These are phyloP conservation scores for Pilasporangium apinafurcum DNA, from an alignment of 352 stramenopile genomes.

Conservation along the genomic window DNA sequence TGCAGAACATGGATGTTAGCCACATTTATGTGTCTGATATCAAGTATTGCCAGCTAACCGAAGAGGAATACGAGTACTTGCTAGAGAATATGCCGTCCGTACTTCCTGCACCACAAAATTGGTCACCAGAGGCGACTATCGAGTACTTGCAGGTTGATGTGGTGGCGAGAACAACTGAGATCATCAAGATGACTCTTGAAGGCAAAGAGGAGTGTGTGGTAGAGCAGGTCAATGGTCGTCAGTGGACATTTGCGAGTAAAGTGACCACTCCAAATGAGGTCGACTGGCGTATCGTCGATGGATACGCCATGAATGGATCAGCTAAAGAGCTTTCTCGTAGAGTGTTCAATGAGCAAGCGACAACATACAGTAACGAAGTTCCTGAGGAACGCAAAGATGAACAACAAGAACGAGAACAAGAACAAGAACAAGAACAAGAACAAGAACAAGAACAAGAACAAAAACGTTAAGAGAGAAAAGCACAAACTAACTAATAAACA, in stretches of 20 bases:
- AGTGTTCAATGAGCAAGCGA: too few species aligned
- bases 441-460: too few species aligned
- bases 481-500: too few species aligned
- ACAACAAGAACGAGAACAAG: too few species aligned
- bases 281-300: constrained; percentile 29
- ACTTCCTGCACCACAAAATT: constrained; percentile 12
- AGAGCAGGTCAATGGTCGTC: constrained; percentile 27
- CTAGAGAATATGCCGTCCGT: constrained; percentile 4
- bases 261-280: constrained; percentile 21
- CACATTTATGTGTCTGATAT: constrained; percentile 16
- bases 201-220: constrained; percentile 26
- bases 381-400: too few species aligned
- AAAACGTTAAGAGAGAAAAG: too few species aligned
- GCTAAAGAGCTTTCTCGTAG: too few species aligned
- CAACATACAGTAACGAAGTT: too few species aligned
- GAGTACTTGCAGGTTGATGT: constrained; percentile 31
- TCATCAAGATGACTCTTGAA: constrained; percentile 31
- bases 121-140: constrained; percentile 18
- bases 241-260: constrained; percentile 25
- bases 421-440: too few species aligned
- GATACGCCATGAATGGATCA: constrained; percentile 13
- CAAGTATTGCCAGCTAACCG: constrained; percentile 25
- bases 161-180: constrained; percentile 25
- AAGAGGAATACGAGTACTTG: constrained; percentile 18
- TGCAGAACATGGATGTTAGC: constrained; percentile 25